Percentiles rank a stretch among this genome's conserved stretches.
Conservation (phyloP, 345 rosid genomes). For the Mercurialis annua region DNA sequence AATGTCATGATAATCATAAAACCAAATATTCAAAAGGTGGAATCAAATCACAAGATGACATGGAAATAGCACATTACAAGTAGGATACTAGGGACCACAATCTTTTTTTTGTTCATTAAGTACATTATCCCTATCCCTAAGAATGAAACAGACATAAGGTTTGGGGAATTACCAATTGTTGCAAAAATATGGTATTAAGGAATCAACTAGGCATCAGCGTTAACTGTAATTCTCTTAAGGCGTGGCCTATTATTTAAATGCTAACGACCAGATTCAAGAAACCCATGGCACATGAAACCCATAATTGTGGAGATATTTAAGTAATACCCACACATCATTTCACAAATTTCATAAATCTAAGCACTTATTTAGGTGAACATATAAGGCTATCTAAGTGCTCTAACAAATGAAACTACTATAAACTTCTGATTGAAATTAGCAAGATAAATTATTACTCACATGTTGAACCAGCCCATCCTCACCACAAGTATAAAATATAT, state of each 20-base stretch:
- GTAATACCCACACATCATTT: not conserved
- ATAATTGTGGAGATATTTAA: not conserved
- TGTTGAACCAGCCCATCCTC: constrained; percentile 94
- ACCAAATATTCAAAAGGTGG: not conserved
- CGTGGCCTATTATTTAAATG: no score
- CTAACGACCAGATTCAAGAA: not conserved
- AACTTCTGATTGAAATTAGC: not conserved
- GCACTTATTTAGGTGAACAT: constrained; percentile 2
- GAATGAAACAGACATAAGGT: not conserved
- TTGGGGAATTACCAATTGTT: not conserved
- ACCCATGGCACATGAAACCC: not conserved
- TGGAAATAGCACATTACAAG: constrained; percentile 8
- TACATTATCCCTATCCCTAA: not conserved
- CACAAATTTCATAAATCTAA: not conserved
- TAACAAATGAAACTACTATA: constrained; percentile 1
- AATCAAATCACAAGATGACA: constrained; percentile 8
- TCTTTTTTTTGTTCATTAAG: not conserved
- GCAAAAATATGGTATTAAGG: no score
- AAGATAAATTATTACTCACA: constrained; percentile 45
- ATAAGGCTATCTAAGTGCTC: not conserved
- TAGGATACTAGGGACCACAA: not conserved
- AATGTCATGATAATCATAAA: constrained; percentile 13
- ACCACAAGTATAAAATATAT: constrained; percentile 75
- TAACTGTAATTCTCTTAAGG: no score
- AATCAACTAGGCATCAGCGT: no score